Percentiles rank a stretch among this genome's conserved stretches.
Conservation (phyloP, 306 rosid genomes). For the Prunus davidiana region DNA sequence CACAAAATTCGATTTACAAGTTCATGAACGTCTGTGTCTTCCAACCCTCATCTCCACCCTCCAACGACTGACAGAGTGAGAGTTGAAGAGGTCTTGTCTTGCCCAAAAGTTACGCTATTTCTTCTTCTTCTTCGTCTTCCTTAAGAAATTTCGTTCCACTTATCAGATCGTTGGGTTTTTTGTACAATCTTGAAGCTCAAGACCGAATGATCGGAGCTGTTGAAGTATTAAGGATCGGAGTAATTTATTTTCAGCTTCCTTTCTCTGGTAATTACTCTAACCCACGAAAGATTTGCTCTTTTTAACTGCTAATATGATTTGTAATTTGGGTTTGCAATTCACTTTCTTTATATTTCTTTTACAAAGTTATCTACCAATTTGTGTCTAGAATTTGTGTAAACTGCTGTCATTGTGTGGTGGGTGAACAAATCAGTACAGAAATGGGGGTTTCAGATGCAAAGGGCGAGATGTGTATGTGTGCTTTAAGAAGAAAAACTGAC, state of each 20-base stretch:
- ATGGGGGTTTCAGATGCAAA: slow-evolving; percentile 6
- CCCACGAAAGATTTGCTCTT: background rate
- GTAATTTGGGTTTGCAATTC: background rate
- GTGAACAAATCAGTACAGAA: background rate
- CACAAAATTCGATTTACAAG: background rate
- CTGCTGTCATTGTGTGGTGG: slow-evolving; percentile 5
- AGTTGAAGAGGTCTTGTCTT: slow-evolving; percentile 6
- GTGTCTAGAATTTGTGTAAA: background rate
- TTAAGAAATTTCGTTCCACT: background rate
- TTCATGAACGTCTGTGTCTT: background rate
- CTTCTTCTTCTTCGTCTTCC: background rate
- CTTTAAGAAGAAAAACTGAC: background rate
- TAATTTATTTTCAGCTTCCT: background rate
- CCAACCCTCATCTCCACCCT: background rate
- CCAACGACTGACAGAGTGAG: slow-evolving; percentile 7
- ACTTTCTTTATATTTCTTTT: too few relatives aligned
- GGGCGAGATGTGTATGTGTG: background rate
- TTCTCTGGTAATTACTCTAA: slow-evolving; percentile 8
- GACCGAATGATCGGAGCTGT: slow-evolving; percentile 4
- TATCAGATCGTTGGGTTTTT: slow-evolving; percentile 4
- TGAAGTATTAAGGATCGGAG: slow-evolving; percentile 10
- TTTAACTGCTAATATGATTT: background rate
- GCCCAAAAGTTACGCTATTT: background rate
- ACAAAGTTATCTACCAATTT: background rate
- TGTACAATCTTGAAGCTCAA: background rate